These are phyloP conservation scores for Euphorbia pulcherrima DNA, from an alignment of 345 rosid genomes.

Conservation along the genomic window DNA sequence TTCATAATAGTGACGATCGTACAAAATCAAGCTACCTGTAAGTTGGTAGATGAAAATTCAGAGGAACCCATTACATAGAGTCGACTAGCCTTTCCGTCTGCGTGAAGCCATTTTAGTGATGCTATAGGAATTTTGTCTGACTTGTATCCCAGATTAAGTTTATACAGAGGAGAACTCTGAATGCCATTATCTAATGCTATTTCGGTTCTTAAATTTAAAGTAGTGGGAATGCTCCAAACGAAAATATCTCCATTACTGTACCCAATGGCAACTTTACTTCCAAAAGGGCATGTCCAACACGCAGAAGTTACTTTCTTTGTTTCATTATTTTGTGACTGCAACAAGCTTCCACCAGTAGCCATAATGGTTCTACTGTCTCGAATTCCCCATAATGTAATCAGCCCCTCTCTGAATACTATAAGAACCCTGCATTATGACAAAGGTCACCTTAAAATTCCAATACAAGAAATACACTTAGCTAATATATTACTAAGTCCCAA, in stretches of 20 bases:
- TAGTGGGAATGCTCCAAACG: slow-evolving; percentile 57
- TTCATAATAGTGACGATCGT: not conserved
- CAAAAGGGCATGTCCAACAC: slow-evolving; percentile 82
- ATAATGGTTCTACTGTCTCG: slow-evolving; percentile 56
- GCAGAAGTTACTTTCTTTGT: slow-evolving; percentile 74
- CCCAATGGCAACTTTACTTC: slow-evolving; percentile 78
- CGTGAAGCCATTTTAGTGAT: slow-evolving; percentile 62
- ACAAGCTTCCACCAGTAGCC: slow-evolving; percentile 49
- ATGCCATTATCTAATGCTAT: slow-evolving; percentile 33
- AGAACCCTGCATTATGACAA: slow-evolving; percentile 53
- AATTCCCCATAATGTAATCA: slow-evolving; percentile 70
- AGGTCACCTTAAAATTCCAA: not conserved
- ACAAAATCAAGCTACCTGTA: slow-evolving; percentile 47
- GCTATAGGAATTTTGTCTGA: slow-evolving; percentile 66
- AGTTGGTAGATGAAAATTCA: slow-evolving; percentile 46
- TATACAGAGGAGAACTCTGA: slow-evolving; percentile 46
- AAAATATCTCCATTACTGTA: slow-evolving; percentile 76
- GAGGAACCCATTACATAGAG: slow-evolving; percentile 60
- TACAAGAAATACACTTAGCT: not conserved
- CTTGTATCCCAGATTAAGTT: slow-evolving; percentile 82
- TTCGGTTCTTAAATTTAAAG: slow-evolving; percentile 35
- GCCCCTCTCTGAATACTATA: slow-evolving; percentile 63
- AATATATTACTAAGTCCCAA: not conserved
- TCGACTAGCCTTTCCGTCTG: slow-evolving; percentile 71
- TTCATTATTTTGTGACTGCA: slow-evolving; percentile 50